Evolutionary conservation across 2,329 filamentous ascomycete species (phyloP).

Genomic region (Sarocladium brachiariae): DNA sequence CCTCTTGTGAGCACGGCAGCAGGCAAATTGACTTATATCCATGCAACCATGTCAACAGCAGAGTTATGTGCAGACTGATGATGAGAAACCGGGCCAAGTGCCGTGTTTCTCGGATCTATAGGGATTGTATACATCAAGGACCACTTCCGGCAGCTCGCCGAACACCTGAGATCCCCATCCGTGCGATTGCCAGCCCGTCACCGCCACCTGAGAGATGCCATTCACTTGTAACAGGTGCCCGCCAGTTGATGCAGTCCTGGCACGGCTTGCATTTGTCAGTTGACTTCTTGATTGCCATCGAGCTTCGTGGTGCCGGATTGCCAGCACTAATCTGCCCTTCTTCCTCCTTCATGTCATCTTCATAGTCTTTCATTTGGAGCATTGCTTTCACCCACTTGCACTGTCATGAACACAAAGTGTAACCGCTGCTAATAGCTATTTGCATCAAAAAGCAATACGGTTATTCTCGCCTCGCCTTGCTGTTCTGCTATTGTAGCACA

Average conservation of each 20-base stretch:
- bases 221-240: constrained; percentile 5
- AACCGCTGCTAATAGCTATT: neutral
- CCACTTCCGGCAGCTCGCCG: neutral
- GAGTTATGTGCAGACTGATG: too few relatives aligned
- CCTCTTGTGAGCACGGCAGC: too few relatives aligned
- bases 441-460: neutral
- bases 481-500: neutral
- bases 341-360: neutral
- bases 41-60: too few relatives aligned
- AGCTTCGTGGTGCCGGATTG: neutral
- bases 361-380: neutral
- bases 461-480: constrained; percentile 1
- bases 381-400: neutral
- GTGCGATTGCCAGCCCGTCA: constrained; percentile 4
- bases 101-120: too few relatives aligned
- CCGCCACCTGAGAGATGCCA: neutral
- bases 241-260: neutral
- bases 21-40: too few relatives aligned
- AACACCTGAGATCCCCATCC: neutral
- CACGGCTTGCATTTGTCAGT: neutral
- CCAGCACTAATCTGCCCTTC: neutral
- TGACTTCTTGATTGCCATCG: neutral
- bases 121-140: too few relatives aligned
- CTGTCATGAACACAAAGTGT: constrained; percentile 2
- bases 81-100: too few relatives aligned